These are phyloP conservation scores for Blastosporella zonata DNA, from an alignment of 1,284 basidiomycete genomes.

Conservation along the genomic window DNA sequence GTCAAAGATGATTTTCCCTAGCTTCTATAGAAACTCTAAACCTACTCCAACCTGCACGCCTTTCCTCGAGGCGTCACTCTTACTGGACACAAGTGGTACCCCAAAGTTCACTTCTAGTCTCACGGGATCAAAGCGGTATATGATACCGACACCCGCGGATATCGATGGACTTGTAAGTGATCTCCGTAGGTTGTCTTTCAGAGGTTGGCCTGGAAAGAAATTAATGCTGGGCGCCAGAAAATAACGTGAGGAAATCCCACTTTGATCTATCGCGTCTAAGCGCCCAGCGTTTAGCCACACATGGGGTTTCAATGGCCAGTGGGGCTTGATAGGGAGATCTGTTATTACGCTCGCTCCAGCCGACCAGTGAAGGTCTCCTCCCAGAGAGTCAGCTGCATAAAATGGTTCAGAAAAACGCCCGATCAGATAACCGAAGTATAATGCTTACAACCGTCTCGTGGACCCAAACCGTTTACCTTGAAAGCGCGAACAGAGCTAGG, in stretches of 20 bases:
- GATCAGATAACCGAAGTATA: not conserved
- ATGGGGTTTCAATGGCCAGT: constrained; percentile 91
- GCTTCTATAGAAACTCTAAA: constrained; percentile 69
- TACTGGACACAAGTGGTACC: constrained; percentile 78
- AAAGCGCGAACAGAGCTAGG: constrained; percentile 90
- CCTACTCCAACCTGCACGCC: constrained; percentile 94
- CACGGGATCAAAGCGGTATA: constrained; percentile 85
- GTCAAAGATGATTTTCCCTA: too few relatives aligned
- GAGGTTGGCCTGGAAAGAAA: constrained; percentile 33
- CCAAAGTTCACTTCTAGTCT: constrained; percentile 92
- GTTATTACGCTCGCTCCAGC: constrained; percentile 80
- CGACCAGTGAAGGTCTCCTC: constrained; percentile 89
- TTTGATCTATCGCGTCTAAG: constrained; percentile 61
- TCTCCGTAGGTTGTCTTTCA: constrained; percentile 36
- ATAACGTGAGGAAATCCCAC: constrained; percentile 32
- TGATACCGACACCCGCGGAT: constrained; percentile 85
- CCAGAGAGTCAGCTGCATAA: constrained; percentile 69
- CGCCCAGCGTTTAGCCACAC: constrained; percentile 85
- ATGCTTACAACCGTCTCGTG: constrained; percentile 66
- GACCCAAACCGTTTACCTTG: constrained; percentile 82
- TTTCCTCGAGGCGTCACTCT: constrained; percentile 73
- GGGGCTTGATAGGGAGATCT: constrained; percentile 71
- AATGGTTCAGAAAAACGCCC: not conserved
- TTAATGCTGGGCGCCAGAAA: not conserved
- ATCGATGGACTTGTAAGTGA: constrained; percentile 56